Percentiles rank a stretch among this genome's conserved stretches.
Conservation (phyloP, 768 basidiomycete genomes). For the Inosperma sp. region DNA sequence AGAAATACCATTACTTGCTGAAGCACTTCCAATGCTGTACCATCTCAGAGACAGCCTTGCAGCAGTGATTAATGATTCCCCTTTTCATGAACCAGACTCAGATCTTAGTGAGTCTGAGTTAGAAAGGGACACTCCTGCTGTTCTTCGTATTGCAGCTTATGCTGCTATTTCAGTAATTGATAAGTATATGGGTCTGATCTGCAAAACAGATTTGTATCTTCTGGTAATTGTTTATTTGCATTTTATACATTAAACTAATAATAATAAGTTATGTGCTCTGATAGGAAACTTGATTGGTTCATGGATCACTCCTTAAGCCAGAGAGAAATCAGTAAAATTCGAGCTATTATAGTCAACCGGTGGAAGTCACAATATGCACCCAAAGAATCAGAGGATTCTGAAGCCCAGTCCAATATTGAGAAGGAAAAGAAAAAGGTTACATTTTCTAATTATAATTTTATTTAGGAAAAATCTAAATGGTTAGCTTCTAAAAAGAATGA, state of each 20-base stretch:
- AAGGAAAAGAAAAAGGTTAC: too few species aligned
- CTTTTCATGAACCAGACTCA: neutral
- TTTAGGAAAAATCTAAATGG: too few species aligned
- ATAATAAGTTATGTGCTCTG: conserved; percentile 19
- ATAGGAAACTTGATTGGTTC: conserved; percentile 20
- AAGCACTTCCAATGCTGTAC: conserved; percentile 10
- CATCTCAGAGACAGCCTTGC: conserved; percentile 10
- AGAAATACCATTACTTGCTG: conserved; percentile 20
- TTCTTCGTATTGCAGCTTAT: conserved; percentile 16
- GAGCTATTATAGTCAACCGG: conserved; percentile 7
- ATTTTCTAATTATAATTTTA: too few species aligned
- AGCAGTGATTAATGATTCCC: conserved; percentile 9
- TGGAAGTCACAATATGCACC: conserved; percentile 9
- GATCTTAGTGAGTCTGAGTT: conserved; percentile 4
- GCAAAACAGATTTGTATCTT: conserved; percentile 17
- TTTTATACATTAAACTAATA: conserved; percentile 6
- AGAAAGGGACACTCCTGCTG: conserved; percentile 14
- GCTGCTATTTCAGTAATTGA: conserved; percentile 16
- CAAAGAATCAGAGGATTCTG: neutral
- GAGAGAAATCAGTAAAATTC: conserved; percentile 7
- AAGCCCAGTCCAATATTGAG: too few species aligned
- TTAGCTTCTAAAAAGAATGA: too few species aligned
- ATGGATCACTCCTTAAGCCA: neutral
- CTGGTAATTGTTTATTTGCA: conserved; percentile 17
- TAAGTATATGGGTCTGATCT: conserved; percentile 12